phyloP scores from a whole-genome alignment of 352 stramenopile genomes.

The Blastocystis sp. region DNA sequence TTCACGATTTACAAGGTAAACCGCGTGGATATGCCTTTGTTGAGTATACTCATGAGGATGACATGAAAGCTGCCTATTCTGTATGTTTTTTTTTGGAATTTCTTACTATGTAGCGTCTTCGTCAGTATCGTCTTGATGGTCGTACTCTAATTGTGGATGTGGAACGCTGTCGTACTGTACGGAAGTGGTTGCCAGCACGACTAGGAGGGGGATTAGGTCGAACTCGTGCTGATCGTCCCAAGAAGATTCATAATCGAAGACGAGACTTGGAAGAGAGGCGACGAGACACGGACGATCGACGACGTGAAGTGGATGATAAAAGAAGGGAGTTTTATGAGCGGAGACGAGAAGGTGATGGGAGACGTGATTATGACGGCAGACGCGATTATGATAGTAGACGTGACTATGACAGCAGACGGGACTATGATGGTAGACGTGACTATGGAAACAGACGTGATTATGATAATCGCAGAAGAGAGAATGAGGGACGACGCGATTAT shows the following conservation, averaged over 20 bases:
- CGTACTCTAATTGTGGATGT: conserved; percentile 92
- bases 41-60: conserved; percentile 92
- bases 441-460: neutral
- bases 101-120: conserved; percentile 62
- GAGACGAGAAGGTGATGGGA: neutral
- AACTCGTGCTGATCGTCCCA: conserved; percentile 66
- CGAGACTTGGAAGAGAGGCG: neutral
- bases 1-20: conserved; percentile 71
- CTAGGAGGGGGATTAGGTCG: conserved; percentile 86
- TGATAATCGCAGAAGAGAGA: neutral
- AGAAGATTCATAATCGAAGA: conserved; percentile 3
- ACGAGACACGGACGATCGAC: neutral
- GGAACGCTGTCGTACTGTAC: conserved; percentile 88
- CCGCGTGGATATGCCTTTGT: conserved; percentile 90
- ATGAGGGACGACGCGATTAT: neutral
- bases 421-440: neutral
- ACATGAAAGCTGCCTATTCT: conserved; percentile 85
- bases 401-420: neutral
- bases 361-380: neutral
- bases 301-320: neutral
- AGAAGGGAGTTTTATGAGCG: neutral
- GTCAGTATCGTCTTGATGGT: conserved; percentile 90
- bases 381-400: neutral
- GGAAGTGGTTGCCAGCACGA: conserved; percentile 85
- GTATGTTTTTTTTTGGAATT: conserved; percentile 71